phyloP scores from a whole-genome alignment of 805 yeast species.

The Henningerozyma blattae region DNA sequence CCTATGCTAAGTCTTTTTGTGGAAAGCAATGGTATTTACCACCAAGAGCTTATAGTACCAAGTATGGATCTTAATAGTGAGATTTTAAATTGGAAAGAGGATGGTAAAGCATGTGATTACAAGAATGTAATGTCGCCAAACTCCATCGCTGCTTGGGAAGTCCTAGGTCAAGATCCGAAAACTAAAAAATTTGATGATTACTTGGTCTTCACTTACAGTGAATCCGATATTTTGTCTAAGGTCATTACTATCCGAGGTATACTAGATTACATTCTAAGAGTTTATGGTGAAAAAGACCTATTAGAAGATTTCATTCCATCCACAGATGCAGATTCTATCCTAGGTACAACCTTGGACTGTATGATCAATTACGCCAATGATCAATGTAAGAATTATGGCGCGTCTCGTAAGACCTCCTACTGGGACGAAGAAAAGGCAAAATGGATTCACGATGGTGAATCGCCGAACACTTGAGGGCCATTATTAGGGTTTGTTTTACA shows the following conservation, averaged over 20 bases:
- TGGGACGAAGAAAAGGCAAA: too few relatives aligned
- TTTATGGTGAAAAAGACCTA: not conserved
- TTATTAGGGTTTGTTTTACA: too few relatives aligned
- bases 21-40: slow-evolving; percentile 2
- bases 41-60: slow-evolving; percentile 5
- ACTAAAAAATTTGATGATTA: slow-evolving; percentile 22
- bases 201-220: slow-evolving; percentile 28
- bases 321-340: not conserved
- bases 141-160: slow-evolving; percentile 2
- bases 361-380: not conserved
- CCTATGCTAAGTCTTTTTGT: slow-evolving; percentile 11
- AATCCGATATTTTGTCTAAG: slow-evolving; percentile 25
- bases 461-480: too few relatives aligned
- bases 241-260: slow-evolving; percentile 25
- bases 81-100: slow-evolving; percentile 5
- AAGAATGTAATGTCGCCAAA: slow-evolving; percentile 3
- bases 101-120: slow-evolving; percentile 3
- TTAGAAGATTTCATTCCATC: not conserved
- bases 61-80: slow-evolving; percentile 4
- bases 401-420: not conserved
- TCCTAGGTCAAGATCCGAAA: slow-evolving; percentile 5
- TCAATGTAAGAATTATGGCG: slow-evolving; percentile 1
- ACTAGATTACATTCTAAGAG: slow-evolving; percentile 17
- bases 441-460: too few relatives aligned
- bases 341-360: not conserved